These are phyloP conservation scores for Fusarium aywerte DNA, from an alignment of 2,329 filamentous ascomycete genomes.

Conservation along the genomic window DNA sequence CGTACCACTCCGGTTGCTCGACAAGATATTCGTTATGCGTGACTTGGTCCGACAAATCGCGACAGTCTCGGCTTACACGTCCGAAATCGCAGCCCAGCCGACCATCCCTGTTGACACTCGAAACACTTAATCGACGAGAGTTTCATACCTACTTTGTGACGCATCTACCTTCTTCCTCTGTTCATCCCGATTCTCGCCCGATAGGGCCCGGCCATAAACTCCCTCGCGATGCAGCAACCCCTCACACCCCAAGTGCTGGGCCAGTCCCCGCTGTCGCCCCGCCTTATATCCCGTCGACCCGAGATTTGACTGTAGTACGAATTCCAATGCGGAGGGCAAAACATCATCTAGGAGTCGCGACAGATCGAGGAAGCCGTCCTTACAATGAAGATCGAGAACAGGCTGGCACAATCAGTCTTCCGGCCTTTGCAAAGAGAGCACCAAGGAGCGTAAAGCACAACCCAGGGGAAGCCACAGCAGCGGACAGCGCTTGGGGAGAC, in stretches of 20 bases:
- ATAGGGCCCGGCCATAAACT: constrained; percentile 82
- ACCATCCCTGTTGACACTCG: constrained; percentile 14
- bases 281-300: constrained; percentile 64
- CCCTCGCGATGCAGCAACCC: constrained; percentile 83
- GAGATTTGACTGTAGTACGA: constrained; percentile 91
- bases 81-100: constrained; percentile 6
- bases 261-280: constrained; percentile 69
- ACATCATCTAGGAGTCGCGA: constrained; percentile 89
- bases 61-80: constrained; percentile 22
- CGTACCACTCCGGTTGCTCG: background rate
- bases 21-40: constrained; percentile 10
- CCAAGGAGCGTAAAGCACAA: constrained; percentile 71
- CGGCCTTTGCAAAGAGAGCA: constrained; percentile 87
- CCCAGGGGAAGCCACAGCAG: constrained; percentile 71
- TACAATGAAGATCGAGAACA: constrained; percentile 97
- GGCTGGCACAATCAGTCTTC: constrained; percentile 91
- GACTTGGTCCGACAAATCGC: constrained; percentile 21
- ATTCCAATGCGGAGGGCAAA: constrained; percentile 94
- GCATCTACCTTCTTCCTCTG: constrained; percentile 89
- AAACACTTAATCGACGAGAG: constrained; percentile 53
- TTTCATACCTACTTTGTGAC: constrained; percentile 99
- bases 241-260: constrained; percentile 70
- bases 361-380: constrained; percentile 81
- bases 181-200: constrained; percentile 84
- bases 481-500: constrained; percentile 83